phyloP scores from a whole-genome alignment of 75 land plant species.

The Selaginella tamariscina region DNA sequence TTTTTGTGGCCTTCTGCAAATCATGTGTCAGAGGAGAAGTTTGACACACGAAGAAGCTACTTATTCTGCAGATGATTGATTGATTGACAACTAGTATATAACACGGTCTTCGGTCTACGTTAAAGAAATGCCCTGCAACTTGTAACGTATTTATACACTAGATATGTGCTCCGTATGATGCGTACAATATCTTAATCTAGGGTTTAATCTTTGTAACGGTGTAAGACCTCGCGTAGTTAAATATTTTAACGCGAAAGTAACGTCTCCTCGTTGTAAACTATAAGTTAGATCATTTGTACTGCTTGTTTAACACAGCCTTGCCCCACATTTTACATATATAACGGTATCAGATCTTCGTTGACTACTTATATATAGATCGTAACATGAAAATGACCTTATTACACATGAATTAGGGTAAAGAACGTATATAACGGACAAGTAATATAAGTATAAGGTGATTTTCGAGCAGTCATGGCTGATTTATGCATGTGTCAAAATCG shows the following conservation, averaged over 20 bases:
- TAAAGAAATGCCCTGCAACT: not conserved
- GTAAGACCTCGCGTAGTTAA: no score
- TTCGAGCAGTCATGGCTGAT: not conserved
- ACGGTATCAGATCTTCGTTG: not conserved
- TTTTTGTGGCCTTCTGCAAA: not conserved
- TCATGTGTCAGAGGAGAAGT: not conserved
- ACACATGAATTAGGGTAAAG: not conserved
- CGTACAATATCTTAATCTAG: not conserved
- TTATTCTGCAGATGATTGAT: constrained; percentile 2
- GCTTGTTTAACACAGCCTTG: not conserved
- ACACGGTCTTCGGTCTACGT: not conserved
- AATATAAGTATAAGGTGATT: not conserved
- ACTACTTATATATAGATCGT: no score
- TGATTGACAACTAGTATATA: not conserved
- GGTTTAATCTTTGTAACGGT: no score
- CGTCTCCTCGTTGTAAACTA: not conserved
- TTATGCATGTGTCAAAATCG: not conserved
- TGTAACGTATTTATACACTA: no score
- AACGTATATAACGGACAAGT: not conserved
- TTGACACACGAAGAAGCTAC: constrained; percentile 1
- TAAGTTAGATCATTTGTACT: not conserved
- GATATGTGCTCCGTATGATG: not conserved
- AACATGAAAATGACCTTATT: no score
- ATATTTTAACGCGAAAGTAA: no score
- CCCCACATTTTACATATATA: not conserved